phyloP scores from a whole-genome alignment of 2,329 filamentous ascomycete species.

The Coniochaeta pulveracea region DNA sequence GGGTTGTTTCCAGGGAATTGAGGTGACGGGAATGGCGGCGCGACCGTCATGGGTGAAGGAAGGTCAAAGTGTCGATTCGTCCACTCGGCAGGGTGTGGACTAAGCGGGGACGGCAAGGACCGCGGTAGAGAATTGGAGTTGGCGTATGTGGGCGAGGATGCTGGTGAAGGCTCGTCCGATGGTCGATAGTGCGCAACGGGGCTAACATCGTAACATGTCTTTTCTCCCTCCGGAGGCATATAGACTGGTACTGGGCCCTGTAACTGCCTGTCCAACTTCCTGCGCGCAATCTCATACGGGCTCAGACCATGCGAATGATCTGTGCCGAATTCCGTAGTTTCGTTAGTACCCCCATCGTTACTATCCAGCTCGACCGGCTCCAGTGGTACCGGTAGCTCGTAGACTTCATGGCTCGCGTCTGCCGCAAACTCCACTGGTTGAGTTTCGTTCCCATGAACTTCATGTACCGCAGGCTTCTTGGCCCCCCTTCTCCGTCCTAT shows the following conservation, averaged over 20 bases:
- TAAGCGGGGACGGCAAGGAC: slow-evolving; percentile 36
- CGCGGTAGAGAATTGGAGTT: slow-evolving; percentile 26
- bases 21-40: slow-evolving; percentile 17
- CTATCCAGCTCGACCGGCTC: slow-evolving; percentile 39
- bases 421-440: slow-evolving; percentile 28
- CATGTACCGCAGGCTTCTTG: slow-evolving; percentile 13
- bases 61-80: slow-evolving; percentile 24
- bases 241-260: slow-evolving; percentile 38
- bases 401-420: slow-evolving; percentile 35
- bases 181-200: slow-evolving; percentile 22
- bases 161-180: slow-evolving; percentile 18
- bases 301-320: slow-evolving; percentile 27
- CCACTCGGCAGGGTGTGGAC: slow-evolving; percentile 29
- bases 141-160: slow-evolving; percentile 23
- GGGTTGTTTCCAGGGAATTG: slow-evolving; percentile 16
- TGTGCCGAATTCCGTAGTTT: slow-evolving; percentile 26
- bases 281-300: slow-evolving; percentile 37
- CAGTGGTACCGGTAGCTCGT: slow-evolving; percentile 35
- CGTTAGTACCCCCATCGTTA: slow-evolving; percentile 23
- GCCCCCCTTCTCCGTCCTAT: slow-evolving; percentile 25
- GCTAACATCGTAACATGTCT: slow-evolving; percentile 22
- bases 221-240: slow-evolving; percentile 24
- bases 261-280: slow-evolving; percentile 39
- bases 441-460: slow-evolving; percentile 16
- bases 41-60: slow-evolving; percentile 30